Percentiles rank a stretch among this genome's conserved stretches.
Conservation (phyloP, 306 rosid genomes). For the Quercus cerris region DNA sequence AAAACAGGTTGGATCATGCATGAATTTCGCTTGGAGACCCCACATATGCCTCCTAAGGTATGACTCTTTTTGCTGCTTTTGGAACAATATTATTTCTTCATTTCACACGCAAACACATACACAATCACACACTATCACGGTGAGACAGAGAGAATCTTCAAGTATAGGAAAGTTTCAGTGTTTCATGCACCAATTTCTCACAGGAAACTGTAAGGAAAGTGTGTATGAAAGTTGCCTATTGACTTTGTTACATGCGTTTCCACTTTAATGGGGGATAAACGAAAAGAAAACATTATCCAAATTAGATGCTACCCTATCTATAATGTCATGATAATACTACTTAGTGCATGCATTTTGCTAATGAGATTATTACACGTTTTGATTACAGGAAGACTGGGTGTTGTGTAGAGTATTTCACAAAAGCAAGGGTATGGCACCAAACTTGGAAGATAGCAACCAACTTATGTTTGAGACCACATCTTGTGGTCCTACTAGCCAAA, state of each 20-base stretch:
- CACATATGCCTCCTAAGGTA: constrained; percentile 98
- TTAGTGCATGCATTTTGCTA: background rate
- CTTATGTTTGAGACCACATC: constrained; percentile 32
- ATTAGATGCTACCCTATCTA: background rate
- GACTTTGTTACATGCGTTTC: constrained; percentile 4
- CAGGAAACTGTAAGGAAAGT: background rate
- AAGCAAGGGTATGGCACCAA: constrained; percentile 29
- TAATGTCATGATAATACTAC: constrained; percentile 25
- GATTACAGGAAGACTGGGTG: constrained; percentile 95
- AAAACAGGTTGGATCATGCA: constrained; percentile 99
- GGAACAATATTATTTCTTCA: background rate
- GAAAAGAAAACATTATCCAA: background rate
- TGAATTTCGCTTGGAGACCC: constrained; percentile 95
- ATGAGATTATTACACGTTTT: background rate
- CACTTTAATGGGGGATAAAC: background rate
- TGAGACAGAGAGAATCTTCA: background rate
- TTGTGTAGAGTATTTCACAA: constrained; percentile 89
- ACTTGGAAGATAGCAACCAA: constrained; percentile 38
- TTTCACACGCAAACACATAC: background rate
- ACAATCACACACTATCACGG: background rate
- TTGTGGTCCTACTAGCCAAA: constrained; percentile 31
- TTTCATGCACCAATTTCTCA: background rate
- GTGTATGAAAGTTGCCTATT: background rate
- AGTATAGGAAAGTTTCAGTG: background rate
- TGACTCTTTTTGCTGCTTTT: background rate